Evolutionary conservation across 768 basidiomycete genomes (phyloP).

Genomic region (Dioszegia hungarica): DNA sequence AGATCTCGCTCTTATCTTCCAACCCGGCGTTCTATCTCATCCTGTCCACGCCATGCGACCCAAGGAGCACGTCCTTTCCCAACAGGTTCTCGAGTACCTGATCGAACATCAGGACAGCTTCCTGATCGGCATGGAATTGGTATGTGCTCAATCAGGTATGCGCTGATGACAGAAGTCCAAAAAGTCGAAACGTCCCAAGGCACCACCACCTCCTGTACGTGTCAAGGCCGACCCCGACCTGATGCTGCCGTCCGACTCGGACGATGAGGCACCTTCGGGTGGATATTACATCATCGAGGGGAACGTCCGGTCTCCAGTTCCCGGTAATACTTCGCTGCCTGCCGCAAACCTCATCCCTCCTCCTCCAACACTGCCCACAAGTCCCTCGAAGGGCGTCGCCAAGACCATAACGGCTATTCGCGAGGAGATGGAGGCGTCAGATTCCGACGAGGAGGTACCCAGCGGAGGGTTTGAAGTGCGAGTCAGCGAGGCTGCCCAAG

Average conservation of each 20-base stretch:
- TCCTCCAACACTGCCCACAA: background rate
- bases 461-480: constrained; percentile 34
- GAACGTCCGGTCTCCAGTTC: constrained; percentile 6
- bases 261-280: constrained; percentile 44
- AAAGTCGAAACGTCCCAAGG: constrained; percentile 8
- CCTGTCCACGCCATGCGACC: constrained; percentile 81
- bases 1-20: constrained; percentile 97
- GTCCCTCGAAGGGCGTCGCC: background rate
- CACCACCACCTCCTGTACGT: background rate
- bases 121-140: constrained; percentile 59
- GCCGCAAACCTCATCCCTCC: constrained; percentile 14
- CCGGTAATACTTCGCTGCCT: background rate
- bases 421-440: constrained; percentile 35
- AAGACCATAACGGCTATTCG: background rate
- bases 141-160: constrained; percentile 10
- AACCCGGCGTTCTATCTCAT: constrained; percentile 88
- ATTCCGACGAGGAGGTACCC: constrained; percentile 40
- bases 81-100: constrained; percentile 86
- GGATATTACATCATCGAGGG: constrained; percentile 44
- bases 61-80: constrained; percentile 77
- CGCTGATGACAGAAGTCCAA: constrained; percentile 11
- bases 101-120: constrained; percentile 97
- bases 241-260: constrained; percentile 48
- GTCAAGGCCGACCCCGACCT: constrained; percentile 42
- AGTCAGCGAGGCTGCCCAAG: constrained; percentile 14